Evolutionary conservation across 2,329 filamentous ascomycete genomes (phyloP).

Genomic region (Phialophora tarda): DNA sequence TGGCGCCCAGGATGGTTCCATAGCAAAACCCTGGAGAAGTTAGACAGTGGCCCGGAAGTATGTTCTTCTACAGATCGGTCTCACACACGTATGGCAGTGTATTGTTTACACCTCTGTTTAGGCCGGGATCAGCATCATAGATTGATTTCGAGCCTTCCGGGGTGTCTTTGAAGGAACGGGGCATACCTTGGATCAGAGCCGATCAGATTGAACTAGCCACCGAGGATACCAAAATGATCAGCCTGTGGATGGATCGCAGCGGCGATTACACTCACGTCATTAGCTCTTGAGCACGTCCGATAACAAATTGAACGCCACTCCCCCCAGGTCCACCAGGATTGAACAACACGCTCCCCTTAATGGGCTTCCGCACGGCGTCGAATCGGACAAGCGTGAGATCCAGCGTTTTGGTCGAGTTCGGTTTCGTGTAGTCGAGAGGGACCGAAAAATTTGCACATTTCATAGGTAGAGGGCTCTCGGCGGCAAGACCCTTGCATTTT

Average conservation of each 20-base stretch:
- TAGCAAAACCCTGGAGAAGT: conserved; percentile 39
- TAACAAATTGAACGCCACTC: not conserved
- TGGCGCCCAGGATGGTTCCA: conserved; percentile 40
- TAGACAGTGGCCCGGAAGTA: not conserved
- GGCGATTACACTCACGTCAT: not conserved
- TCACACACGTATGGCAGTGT: not conserved
- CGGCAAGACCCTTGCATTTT: conserved; percentile 3
- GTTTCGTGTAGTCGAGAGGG: conserved; percentile 1
- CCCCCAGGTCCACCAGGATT: conserved; percentile 46
- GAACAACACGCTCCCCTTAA: conserved; percentile 44
- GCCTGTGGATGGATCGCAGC: not conserved
- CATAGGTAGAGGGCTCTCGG: not conserved
- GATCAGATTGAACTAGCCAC: conserved; percentile 3
- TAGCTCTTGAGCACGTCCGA: not conserved
- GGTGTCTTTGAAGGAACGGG: not conserved
- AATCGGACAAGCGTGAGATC: conserved; percentile 42
- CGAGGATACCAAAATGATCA: not conserved
- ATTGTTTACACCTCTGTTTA: not conserved
- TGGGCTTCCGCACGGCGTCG: conserved; percentile 41
- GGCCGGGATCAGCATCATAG: not conserved
- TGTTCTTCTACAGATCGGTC: not conserved
- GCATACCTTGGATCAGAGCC: conserved; percentile 1
- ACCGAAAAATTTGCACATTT: not conserved
- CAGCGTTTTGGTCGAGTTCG: conserved; percentile 31
- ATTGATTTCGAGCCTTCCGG: not conserved